Conservation (phyloP, 2,329 filamentous ascomycete species). For the Dactylellina cionopaga region DNA sequence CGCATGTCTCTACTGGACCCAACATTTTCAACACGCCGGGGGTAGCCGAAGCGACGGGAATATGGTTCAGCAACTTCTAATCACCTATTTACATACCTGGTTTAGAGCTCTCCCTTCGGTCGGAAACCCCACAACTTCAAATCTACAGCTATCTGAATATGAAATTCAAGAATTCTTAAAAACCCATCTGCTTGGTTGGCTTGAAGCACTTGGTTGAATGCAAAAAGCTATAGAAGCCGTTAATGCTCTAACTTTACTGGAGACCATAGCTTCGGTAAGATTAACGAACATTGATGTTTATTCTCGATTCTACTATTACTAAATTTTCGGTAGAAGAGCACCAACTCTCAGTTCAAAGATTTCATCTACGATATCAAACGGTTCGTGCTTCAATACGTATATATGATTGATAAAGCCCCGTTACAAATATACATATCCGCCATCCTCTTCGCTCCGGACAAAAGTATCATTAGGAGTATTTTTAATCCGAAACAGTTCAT, state of each 20-base stretch:
- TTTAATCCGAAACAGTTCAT: not conserved
- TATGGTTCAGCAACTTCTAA: too few species aligned
- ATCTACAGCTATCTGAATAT: constrained; percentile 58
- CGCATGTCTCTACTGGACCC: constrained; percentile 60
- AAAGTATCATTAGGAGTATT: not conserved
- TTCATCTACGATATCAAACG: constrained; percentile 54
- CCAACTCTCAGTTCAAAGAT: too few species aligned
- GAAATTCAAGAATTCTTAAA: constrained; percentile 58
- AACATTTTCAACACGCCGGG: constrained; percentile 57
- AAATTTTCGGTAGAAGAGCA: too few species aligned
- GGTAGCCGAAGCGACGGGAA: too few species aligned
- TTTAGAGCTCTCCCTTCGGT: too few species aligned
- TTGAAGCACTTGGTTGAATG: constrained; percentile 58
- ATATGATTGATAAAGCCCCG: constrained; percentile 7
- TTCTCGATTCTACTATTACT: too few species aligned
- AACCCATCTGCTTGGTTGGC: constrained; percentile 59
- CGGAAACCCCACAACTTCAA: too few species aligned
- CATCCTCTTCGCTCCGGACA: not conserved
- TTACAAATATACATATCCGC: constrained; percentile 17
- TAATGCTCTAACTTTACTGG: not conserved
- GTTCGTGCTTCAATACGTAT: constrained; percentile 30
- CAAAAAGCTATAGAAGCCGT: not conserved
- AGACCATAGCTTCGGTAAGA: too few species aligned
- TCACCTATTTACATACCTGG: too few species aligned
- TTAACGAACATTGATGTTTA: too few species aligned